Percentiles rank a stretch among this genome's conserved stretches.
phyloP scores from a whole-genome alignment of 2,329 filamentous ascomycete genomes.

The Neurospora sp. region DNA sequence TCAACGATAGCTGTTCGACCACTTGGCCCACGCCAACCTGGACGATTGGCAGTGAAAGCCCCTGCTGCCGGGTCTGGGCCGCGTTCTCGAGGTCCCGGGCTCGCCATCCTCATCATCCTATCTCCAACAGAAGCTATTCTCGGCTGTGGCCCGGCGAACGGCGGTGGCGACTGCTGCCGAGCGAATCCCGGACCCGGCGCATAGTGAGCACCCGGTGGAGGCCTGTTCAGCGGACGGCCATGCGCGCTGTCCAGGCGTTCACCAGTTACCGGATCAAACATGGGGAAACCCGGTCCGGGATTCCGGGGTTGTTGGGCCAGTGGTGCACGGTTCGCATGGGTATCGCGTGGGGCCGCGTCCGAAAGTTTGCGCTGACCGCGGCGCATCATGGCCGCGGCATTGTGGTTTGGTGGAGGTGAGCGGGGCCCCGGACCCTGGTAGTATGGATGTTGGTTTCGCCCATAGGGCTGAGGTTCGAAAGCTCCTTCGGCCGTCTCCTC shows the following conservation, averaged over 20 bases:
- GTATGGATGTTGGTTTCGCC: slow-evolving; percentile 3
- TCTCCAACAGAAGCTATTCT: slow-evolving; percentile 29
- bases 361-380: slow-evolving; percentile 38
- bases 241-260: slow-evolving; percentile 49
- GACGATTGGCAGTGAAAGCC: slow-evolving; percentile 31
- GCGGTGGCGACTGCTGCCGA: slow-evolving; percentile 16
- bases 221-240: slow-evolving; percentile 44
- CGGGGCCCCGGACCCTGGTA: slow-evolving; percentile 17
- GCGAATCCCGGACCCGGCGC: slow-evolving; percentile 26
- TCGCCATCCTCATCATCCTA: slow-evolving; percentile 32
- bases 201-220: slow-evolving; percentile 34
- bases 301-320: slow-evolving; percentile 18
- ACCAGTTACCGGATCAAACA: slow-evolving; percentile 58
- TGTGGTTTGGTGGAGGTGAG: slow-evolving; percentile 4
- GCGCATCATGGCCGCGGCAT: slow-evolving; percentile 33
- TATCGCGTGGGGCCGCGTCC: slow-evolving; percentile 30
- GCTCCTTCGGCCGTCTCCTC: background rate
- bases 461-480: background rate
- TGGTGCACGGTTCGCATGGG: slow-evolving; percentile 25
- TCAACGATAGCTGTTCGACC: slow-evolving; percentile 55
- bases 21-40: slow-evolving; percentile 64
- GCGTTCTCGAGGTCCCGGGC: slow-evolving; percentile 8
- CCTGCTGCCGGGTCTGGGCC: slow-evolving; percentile 25
- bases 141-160: slow-evolving; percentile 13
- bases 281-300: slow-evolving; percentile 31